Percentiles rank a stretch among this genome's conserved stretches.
phyloP scores from a whole-genome alignment of 345 rosid genomes.

The Limnanthes douglasii region DNA sequence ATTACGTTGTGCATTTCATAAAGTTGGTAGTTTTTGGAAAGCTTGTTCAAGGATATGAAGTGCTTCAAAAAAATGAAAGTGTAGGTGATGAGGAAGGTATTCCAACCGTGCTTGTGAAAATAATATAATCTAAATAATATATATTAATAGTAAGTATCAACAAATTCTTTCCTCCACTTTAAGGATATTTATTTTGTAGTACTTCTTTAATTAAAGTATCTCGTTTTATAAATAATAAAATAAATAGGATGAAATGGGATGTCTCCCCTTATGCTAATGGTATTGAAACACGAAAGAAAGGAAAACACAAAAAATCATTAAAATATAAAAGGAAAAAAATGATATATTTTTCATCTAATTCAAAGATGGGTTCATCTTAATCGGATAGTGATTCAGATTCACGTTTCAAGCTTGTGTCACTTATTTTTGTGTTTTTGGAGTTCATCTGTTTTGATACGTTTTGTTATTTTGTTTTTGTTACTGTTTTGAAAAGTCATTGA shows the following conservation, averaged over 20 bases:
- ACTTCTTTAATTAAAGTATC: no score
- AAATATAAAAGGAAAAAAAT: constrained; percentile 60
- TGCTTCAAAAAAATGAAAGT: constrained; percentile 70
- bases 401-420: no score
- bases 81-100: constrained; percentile 73
- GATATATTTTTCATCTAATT: constrained; percentile 61
- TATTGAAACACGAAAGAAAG: constrained; percentile 31
- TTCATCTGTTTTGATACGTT: no score
- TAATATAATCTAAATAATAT: constrained; percentile 71
- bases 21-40: constrained; percentile 89
- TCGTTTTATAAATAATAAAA: constrained; percentile 38
- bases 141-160: no score
- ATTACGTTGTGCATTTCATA: no score
- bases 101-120: constrained; percentile 77
- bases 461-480: no score
- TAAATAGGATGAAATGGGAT: no score
- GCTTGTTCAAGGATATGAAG: constrained; percentile 73
- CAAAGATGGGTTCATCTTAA: constrained; percentile 61
- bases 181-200: no score
- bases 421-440: no score
- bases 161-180: no score
- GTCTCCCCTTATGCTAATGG: no score
- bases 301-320: constrained; percentile 59
- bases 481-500: no score
- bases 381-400: constrained; percentile 73